Base-by-base conservation (phyloP, 495 filamentous ascomycete genomes). In the Penicillium atrosanguineum region DNA sequence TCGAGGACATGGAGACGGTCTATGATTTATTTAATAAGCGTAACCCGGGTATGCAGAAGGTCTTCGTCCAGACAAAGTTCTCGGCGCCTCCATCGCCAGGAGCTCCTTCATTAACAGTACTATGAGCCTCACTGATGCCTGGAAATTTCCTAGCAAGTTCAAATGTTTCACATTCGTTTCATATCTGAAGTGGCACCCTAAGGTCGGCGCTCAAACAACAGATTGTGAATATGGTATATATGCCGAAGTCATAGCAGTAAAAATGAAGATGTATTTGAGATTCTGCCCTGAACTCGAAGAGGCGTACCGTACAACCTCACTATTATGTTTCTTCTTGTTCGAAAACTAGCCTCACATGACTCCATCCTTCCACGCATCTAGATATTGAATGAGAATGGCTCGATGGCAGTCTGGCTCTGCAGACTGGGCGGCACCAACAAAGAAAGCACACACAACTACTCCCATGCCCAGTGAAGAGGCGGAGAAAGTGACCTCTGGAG, bases 1-100 rank as follows among this genome's bases (percentile, higher is more conserved):
- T 91, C 1, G 86, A 89, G 47, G 88, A 91, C 45, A 61, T 90
- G 43, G 84, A 81, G 45, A 78, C 75, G 53, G 73, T 88, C 11
- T 91, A 91, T 55, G 65, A 78, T 47, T 82, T 78, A 64, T 90
- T 88, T 45, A 80, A 91, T 25, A 74, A 79, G 62, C 77, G 82
- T 59, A 80, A 84, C 50, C 81, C 86, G 44, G 71, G 74, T 6
- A 83, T 88, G 68, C 80, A 85, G 65, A 87, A 88, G 70, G 72
- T 83, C 0, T 87, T 82, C 63, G 76, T 83, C 37, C 72, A 87
- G 72, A 87, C 84, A 25, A 78, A 73, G 61, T 82, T 81, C 52
- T 85, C 81, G 1, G 66, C 70, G 19, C 82, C 84, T 6, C 67
- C 76, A 11, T 74, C 73, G 9, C 41, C 52, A 34, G 84, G 81